Percentiles rank a stretch among this genome's conserved stretches.
These are phyloP conservation scores for Lactarius vividus DNA, from an alignment of 768 basidiomycete species.

Conservation along the genomic window DNA sequence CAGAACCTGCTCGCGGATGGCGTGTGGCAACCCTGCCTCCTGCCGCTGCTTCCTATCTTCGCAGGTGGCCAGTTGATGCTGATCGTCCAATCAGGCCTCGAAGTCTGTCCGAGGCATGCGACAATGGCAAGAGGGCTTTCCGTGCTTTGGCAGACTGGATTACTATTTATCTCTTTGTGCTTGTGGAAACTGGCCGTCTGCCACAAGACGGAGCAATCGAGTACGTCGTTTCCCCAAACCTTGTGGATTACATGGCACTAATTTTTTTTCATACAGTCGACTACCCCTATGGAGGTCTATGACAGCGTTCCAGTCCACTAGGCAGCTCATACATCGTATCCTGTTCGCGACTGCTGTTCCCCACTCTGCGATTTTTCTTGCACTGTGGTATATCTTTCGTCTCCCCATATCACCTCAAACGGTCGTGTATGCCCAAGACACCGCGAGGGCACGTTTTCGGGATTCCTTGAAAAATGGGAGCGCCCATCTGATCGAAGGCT, in stretches of 20 bases:
- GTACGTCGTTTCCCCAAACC: slow-evolving; percentile 13
- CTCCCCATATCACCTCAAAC: slow-evolving; percentile 29
- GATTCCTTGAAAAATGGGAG: slow-evolving; percentile 35
- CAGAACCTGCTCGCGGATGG: slow-evolving; percentile 7
- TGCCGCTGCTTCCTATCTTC: slow-evolving; percentile 5
- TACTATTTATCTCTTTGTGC: slow-evolving; percentile 25
- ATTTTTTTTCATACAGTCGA: slow-evolving; percentile 9
- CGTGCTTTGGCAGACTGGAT: slow-evolving; percentile 24
- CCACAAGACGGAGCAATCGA: slow-evolving; percentile 25
- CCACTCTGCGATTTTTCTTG: slow-evolving; percentile 24
- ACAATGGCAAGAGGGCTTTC: slow-evolving; percentile 22
- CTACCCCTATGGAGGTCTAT: slow-evolving; percentile 24
- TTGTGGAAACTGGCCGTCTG: slow-evolving; percentile 23
- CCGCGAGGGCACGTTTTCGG: slow-evolving; percentile 32
- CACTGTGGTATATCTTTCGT: slow-evolving; percentile 35
- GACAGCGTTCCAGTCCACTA: slow-evolving; percentile 25
- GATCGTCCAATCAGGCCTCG: slow-evolving; percentile 24
- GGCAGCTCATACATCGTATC: slow-evolving; percentile 25
- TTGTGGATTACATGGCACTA: slow-evolving; percentile 5
- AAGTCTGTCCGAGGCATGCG: slow-evolving; percentile 22
- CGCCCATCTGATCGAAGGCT: slow-evolving; percentile 33
- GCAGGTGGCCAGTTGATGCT: slow-evolving; percentile 14
- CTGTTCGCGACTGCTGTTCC: slow-evolving; percentile 22
- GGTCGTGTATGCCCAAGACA: slow-evolving; percentile 20
- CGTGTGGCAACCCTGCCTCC: slow-evolving; percentile 14